A percentile compares a stretch with the other conserved stretches of the same genome.
phyloP scores from a whole-genome alignment of 768 basidiomycete species.

The Trametes villosa region DNA sequence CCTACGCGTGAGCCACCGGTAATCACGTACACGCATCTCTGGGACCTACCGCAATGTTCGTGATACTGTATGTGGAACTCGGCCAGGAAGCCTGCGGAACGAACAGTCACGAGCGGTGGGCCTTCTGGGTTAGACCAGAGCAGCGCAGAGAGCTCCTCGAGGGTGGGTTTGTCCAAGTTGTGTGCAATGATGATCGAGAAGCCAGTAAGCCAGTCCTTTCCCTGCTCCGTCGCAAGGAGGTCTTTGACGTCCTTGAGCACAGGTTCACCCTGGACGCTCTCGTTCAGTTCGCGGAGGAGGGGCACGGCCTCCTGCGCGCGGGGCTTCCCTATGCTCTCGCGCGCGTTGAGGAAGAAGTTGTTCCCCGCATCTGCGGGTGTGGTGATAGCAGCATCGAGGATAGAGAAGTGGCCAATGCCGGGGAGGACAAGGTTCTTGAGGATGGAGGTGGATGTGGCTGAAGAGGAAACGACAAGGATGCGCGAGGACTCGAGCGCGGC shows the following conservation, averaged over 20 bases:
- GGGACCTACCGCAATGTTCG: conserved; percentile 75
- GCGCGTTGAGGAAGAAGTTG: conserved; percentile 92
- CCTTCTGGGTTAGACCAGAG: conserved; percentile 67
- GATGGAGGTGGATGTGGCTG: conserved; percentile 85
- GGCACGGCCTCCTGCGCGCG: conserved; percentile 81
- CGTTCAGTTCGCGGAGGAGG: conserved; percentile 85
- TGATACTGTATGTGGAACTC: conserved; percentile 88
- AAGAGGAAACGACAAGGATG: conserved; percentile 78
- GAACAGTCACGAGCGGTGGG: conserved; percentile 76
- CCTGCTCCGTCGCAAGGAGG: conserved; percentile 26
- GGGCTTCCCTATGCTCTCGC: conserved; percentile 75
- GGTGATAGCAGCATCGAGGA: conserved; percentile 70
- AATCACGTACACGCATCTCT: not conserved
- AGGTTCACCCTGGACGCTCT: conserved; percentile 73
- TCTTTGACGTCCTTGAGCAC: conserved; percentile 51
- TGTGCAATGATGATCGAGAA: conserved; percentile 81
- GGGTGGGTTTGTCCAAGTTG: conserved; percentile 63
- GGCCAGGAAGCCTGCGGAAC: conserved; percentile 88
- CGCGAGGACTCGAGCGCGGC: conserved; percentile 82
- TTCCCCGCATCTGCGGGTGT: conserved; percentile 84
- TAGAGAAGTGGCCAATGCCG: conserved; percentile 93
- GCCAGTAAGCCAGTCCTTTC: conserved; percentile 21
- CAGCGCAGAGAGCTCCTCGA: conserved; percentile 62
- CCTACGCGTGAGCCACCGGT: conserved; percentile 65
- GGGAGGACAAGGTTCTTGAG: conserved; percentile 98